Conservation (phyloP, 768 basidiomycete species). For the Gymnopilus dilepis region DNA sequence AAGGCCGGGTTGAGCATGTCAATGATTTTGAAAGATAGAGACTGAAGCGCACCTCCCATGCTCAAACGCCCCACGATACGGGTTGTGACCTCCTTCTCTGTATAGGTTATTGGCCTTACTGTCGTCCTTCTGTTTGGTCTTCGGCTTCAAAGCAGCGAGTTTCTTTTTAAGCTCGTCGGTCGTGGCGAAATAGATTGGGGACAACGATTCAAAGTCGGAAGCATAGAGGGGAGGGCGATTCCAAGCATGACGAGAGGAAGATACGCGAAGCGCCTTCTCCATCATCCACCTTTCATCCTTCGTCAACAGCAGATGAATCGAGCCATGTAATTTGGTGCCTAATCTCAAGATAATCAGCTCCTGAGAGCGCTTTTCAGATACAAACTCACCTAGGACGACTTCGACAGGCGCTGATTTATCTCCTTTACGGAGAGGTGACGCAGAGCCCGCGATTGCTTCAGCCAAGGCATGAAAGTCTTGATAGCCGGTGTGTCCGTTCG, state of each 20-base stretch:
- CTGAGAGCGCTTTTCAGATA: not conserved
- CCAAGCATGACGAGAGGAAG: not conserved
- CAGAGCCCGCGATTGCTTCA: conserved; percentile 27
- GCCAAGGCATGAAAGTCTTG: conserved; percentile 43
- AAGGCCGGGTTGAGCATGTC: not conserved
- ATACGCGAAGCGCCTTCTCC: not conserved
- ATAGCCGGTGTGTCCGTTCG: not conserved
- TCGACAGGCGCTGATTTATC: conserved; percentile 35
- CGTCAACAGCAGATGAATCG: conserved; percentile 50
- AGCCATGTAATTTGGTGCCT: conserved; percentile 51
- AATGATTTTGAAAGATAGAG: not conserved
- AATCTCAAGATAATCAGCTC: not conserved
- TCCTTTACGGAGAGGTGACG: conserved; percentile 34
- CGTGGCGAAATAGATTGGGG: conserved; percentile 48
- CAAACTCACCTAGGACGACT: conserved; percentile 46
- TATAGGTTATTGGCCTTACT: conserved; percentile 50
- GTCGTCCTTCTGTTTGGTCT: conserved; percentile 33
- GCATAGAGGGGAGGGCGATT: not conserved
- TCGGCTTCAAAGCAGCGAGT: conserved; percentile 43
- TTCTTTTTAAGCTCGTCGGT: conserved; percentile 40
- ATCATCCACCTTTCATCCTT: conserved; percentile 33
- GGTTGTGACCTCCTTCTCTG: conserved; percentile 23
- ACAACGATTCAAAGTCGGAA: conserved; percentile 48
- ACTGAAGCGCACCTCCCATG: conserved; percentile 52
- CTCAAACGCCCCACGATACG: conserved; percentile 49